A percentile compares a stretch with the other conserved stretches of the same genome.
phyloP scores from a whole-genome alignment of 1,139 yeast species.

The Candida tetrigidarum region DNA sequence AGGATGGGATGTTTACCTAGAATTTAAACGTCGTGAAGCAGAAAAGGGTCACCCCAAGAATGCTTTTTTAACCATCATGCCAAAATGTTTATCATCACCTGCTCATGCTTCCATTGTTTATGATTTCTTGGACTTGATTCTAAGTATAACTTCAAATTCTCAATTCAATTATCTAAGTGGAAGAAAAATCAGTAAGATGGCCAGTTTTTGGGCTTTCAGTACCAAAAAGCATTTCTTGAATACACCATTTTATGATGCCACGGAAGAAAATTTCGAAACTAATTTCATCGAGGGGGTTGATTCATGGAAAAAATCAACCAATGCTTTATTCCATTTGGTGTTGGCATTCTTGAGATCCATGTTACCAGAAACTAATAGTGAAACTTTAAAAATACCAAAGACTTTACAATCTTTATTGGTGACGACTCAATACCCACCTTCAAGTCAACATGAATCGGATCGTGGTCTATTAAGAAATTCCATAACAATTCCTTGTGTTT shows the following conservation, averaged over 20 bases:
- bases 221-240: constrained; percentile 12
- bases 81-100: constrained; percentile 79
- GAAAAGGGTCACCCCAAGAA: constrained; percentile 67
- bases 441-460: constrained; percentile 37
- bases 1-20: constrained; percentile 84
- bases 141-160: constrained; percentile 82
- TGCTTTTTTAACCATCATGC: constrained; percentile 82
- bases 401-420: constrained; percentile 65
- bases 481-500: constrained; percentile 61
- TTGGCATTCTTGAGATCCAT: constrained; percentile 80
- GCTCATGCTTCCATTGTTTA: constrained; percentile 90
- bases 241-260: constrained; percentile 48
- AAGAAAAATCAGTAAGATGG: constrained; percentile 77
- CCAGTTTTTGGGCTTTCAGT: constrained; percentile 89
- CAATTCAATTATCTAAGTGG: constrained; percentile 80
- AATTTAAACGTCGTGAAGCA: constrained; percentile 67
- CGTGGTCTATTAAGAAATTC: constrained; percentile 37
- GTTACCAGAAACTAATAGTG: constrained; percentile 67
- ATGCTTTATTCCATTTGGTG: constrained; percentile 82
- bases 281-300: constrained; percentile 73
- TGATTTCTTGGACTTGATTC: constrained; percentile 81
- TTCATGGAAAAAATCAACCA: constrained; percentile 81
- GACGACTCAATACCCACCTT: constrained; percentile 69
- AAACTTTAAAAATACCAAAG: constrained; percentile 62
- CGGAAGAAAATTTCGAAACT: constrained; percentile 33